A percentile compares a stretch with the other conserved stretches of the same genome.
These are phyloP conservation scores for Verticillium zaregamsianum DNA, from an alignment of 2,329 filamentous ascomycete genomes.

Conservation along the genomic window DNA sequence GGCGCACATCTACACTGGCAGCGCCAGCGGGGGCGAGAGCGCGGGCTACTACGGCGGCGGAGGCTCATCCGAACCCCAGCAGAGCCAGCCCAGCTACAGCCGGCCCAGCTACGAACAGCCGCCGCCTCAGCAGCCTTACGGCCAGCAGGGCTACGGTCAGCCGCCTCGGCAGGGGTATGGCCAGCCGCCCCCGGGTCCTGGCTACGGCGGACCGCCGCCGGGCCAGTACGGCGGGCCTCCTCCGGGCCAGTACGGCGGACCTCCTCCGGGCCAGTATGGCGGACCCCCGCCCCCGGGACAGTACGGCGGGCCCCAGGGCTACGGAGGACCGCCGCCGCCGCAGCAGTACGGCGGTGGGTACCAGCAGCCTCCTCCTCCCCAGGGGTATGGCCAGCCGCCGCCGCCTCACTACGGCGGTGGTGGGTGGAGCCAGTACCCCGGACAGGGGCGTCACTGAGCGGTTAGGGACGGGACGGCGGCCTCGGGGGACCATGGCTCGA, in stretches of 20 bases:
- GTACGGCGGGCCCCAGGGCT: constrained; percentile 20
- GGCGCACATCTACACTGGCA: constrained; percentile 6
- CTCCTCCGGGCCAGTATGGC: constrained; percentile 24
- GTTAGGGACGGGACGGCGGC: no score
- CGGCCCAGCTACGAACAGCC: constrained; percentile 28
- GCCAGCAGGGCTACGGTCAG: constrained; percentile 26
- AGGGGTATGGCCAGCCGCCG: constrained; percentile 13
- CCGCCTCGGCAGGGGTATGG: constrained; percentile 19
- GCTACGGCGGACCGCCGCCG: constrained; percentile 23
- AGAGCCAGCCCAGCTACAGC: constrained; percentile 16
- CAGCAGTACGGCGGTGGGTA: constrained; percentile 10
- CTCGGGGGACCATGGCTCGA: no score
- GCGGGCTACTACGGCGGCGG: constrained; percentile 11
- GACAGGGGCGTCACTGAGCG: constrained; percentile 16
- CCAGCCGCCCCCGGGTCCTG: constrained; percentile 12
- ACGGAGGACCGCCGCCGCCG: constrained; percentile 13
- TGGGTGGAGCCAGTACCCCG: constrained; percentile 32
- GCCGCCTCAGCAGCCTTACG: constrained; percentile 23
- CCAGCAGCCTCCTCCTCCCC: constrained; percentile 10
- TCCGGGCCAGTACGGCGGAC: constrained; percentile 21
- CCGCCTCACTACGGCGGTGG: constrained; percentile 17
- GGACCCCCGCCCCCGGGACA: constrained; percentile 14
- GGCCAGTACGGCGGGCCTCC: constrained; percentile 23
- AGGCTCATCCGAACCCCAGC: constrained; percentile 9
- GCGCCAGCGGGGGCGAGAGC: constrained; percentile 2